These are phyloP conservation scores for Pythium phragmiticola DNA, from an alignment of 352 stramenopile genomes.

Conservation along the genomic window DNA sequence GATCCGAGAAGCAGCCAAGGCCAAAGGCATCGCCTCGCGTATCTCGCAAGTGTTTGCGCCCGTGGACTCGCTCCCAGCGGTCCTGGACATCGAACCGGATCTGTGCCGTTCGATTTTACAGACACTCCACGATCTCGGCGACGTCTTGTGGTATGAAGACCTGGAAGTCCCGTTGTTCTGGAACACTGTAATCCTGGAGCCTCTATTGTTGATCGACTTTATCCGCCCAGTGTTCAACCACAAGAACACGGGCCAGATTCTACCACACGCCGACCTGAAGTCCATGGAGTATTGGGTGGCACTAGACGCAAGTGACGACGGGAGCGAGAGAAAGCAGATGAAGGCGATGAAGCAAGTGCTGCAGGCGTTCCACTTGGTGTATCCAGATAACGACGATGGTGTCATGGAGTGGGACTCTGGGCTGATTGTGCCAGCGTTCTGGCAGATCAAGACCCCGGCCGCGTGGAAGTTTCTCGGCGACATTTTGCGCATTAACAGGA, in stretches of 20 bases:
- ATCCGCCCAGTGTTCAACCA: constrained; percentile 15
- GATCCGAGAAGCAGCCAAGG: neutral
- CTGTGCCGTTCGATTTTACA: constrained; percentile 3
- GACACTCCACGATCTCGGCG: constrained; percentile 20
- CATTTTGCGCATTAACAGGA: neutral
- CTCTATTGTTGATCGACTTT: constrained; percentile 20
- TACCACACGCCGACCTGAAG: neutral
- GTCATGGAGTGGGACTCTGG: neutral
- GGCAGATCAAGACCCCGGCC: neutral
- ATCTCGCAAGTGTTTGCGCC: neutral
- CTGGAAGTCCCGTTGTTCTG: neutral
- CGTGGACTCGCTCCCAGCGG: neutral
- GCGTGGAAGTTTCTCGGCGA: neutral
- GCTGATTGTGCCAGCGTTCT: constrained; percentile 3
- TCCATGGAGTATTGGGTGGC: neutral
- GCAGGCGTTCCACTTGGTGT: neutral
- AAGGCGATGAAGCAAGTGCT: constrained; percentile 5
- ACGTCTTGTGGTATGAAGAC: constrained; percentile 21
- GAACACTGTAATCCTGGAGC: constrained; percentile 13
- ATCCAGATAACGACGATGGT: neutral
- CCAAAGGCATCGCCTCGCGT: neutral
- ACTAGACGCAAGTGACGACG: neutral
- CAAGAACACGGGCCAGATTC: neutral
- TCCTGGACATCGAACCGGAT: neutral
- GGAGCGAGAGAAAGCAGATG: neutral